Conservation (phyloP, 2,329 filamentous ascomycete genomes). For the Monilinia polystroma region DNA sequence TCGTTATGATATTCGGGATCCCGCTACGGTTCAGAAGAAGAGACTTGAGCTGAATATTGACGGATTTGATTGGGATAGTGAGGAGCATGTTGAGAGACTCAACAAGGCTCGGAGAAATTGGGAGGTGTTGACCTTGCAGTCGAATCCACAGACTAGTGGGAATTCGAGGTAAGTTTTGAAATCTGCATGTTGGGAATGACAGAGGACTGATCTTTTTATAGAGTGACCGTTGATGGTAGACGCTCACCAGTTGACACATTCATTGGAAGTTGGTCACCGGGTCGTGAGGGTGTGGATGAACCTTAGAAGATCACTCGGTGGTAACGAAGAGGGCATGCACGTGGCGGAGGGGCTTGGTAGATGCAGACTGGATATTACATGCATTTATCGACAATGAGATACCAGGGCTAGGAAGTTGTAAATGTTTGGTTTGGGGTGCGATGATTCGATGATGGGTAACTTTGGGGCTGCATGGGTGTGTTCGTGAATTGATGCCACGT, state of each 20-base stretch:
- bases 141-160: slow-evolving; percentile 3
- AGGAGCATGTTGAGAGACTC: not conserved
- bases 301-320: not conserved
- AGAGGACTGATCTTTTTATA: not conserved
- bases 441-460: no score
- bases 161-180: not conserved
- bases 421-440: no score
- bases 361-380: not conserved
- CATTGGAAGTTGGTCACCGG: not conserved
- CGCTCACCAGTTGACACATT: not conserved
- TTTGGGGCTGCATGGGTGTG: no score
- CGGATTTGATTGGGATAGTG: not conserved
- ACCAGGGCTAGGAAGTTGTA: no score
- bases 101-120: not conserved
- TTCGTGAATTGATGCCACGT: no score
- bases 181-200: rapidly evolving
- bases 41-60: not conserved
- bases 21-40: not conserved
- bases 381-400: not conserved
- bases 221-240: not conserved
- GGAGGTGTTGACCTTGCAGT: not conserved
- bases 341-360: not conserved
- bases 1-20: not conserved
- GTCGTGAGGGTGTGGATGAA: not conserved
- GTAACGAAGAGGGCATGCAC: not conserved